phyloP scores from a whole-genome alignment of 805 yeast genomes.

The Kuraishia floccosa region DNA sequence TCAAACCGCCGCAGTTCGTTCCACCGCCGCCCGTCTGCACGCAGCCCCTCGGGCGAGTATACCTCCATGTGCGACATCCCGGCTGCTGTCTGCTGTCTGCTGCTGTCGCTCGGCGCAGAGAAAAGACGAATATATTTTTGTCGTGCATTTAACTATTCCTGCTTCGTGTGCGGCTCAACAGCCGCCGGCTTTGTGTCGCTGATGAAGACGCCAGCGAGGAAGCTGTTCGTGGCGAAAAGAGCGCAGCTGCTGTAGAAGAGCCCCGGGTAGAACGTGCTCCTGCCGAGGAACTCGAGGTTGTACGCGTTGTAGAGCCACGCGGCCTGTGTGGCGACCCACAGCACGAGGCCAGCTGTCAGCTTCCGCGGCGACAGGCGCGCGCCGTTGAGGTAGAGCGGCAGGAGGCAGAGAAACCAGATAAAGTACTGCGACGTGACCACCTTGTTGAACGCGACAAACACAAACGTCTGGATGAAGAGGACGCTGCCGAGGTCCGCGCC shows the following conservation, averaged over 20 bases:
- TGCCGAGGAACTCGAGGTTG: conserved; percentile 70
- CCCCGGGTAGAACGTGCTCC: conserved; percentile 47
- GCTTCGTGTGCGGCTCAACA: too few relatives aligned
- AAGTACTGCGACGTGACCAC: conserved; percentile 93
- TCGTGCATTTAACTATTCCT: too few relatives aligned
- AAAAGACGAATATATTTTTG: too few relatives aligned
- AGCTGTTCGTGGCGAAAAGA: conserved; percentile 54
- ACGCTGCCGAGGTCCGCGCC: conserved; percentile 32
- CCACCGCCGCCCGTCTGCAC: conserved; percentile 92
- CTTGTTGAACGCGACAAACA: conserved; percentile 70
- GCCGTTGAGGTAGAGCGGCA: conserved; percentile 59
- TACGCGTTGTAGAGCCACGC: conserved; percentile 75
- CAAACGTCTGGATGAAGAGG: conserved; percentile 65
- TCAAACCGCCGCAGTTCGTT: conserved; percentile 79
- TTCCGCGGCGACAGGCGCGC: conserved; percentile 23
- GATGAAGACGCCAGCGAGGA: conserved; percentile 40
- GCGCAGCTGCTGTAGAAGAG: conserved; percentile 41
- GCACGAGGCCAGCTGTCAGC: conserved; percentile 28
- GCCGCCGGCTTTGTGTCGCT: background rate
- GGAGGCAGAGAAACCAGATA: conserved; percentile 81
- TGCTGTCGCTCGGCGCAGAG: too few relatives aligned
- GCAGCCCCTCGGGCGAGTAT: conserved; percentile 90
- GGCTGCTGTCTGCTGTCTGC: too few relatives aligned
- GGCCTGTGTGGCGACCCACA: conserved; percentile 69
- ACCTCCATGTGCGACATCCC: conserved; percentile 47